Percentiles rank a stretch among this genome's conserved stretches.
Conservation (phyloP, 2,329 filamentous ascomycete genomes). For the Penicillium sp. region DNA sequence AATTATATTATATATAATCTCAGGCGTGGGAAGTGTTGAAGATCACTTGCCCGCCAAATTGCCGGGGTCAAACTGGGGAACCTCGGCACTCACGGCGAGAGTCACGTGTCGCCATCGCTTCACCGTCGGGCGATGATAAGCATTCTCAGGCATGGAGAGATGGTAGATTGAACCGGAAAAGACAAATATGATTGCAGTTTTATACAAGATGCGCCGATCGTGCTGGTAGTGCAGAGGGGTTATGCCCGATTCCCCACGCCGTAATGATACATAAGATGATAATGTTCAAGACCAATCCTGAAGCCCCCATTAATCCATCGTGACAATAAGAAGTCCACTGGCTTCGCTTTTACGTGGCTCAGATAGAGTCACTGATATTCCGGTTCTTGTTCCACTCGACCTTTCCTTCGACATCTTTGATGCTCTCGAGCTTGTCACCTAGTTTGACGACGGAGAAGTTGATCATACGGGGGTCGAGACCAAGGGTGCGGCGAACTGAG, state of each 20-base stretch:
- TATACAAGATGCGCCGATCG: conserved; percentile 35
- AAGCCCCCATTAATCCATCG: too few species aligned
- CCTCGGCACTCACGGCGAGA: conserved; percentile 18
- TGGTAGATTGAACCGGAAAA: conserved; percentile 2
- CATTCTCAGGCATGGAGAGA: too few species aligned
- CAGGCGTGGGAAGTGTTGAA: not conserved
- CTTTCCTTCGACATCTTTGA: conserved; percentile 56
- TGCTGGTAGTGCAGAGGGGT: conserved; percentile 27
- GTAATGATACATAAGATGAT: conserved; percentile 31
- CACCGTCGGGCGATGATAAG: too few species aligned
- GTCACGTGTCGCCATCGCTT: too few species aligned
- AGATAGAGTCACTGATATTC: conserved; percentile 30
- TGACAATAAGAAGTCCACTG: conserved; percentile 2
- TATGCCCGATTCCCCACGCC: conserved; percentile 22
- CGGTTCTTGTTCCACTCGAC: conserved; percentile 51
- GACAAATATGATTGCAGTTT: conserved; percentile 20
- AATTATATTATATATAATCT: too few species aligned
- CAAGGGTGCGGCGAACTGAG: conserved; percentile 69
- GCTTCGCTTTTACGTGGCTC: not conserved
- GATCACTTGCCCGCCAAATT: not conserved
- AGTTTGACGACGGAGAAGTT: conserved; percentile 83
- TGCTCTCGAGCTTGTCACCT: conserved; percentile 63
- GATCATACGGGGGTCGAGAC: conserved; percentile 86
- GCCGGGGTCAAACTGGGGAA: conserved; percentile 9
- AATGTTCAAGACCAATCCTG: conserved; percentile 13